A percentile compares a stretch with the other conserved stretches of the same genome.
These are phyloP conservation scores for Pleurotus giganteus DNA, from an alignment of 768 basidiomycete genomes.

Conservation along the genomic window DNA sequence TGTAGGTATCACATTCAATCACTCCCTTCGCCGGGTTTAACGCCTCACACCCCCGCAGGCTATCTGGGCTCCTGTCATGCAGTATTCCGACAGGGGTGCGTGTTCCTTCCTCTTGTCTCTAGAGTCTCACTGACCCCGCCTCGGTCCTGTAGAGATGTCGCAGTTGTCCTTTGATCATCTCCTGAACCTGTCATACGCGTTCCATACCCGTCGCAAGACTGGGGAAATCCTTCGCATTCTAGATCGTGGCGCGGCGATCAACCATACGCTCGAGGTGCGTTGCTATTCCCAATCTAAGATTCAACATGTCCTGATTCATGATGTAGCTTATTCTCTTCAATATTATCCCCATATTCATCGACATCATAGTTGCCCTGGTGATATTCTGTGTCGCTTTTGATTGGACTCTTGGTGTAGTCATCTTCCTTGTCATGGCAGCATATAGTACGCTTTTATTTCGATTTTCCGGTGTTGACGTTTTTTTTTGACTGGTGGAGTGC, in stretches of 20 bases:
- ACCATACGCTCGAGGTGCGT: conserved; percentile 68
- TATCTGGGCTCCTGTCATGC: conserved; percentile 88
- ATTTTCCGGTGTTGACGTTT: too few species aligned
- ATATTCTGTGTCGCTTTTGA: conserved; percentile 64
- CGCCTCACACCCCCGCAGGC: conserved; percentile 31
- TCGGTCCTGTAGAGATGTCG: conserved; percentile 65
- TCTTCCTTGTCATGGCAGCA: conserved; percentile 70
- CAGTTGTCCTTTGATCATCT: conserved; percentile 84
- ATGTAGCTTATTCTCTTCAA: conserved; percentile 76
- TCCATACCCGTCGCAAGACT: conserved; percentile 80
- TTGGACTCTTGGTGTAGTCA: conserved; percentile 64
- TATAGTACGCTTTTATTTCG: conserved; percentile 65
- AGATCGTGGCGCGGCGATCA: conserved; percentile 84
- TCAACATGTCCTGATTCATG: conserved; percentile 7
- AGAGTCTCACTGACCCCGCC: not conserved
- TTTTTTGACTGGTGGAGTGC: too few species aligned
- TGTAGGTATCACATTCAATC: conserved; percentile 28
- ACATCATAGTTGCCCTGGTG: conserved; percentile 69
- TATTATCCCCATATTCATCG: conserved; percentile 78
- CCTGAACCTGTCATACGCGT: conserved; percentile 81
- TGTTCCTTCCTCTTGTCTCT: not conserved
- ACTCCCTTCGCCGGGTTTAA: not conserved
- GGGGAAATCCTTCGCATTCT: conserved; percentile 83
- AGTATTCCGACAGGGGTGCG: conserved; percentile 75
- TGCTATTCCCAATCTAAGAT: not conserved